These are phyloP conservation scores for Hibiscus trionum DNA, from an alignment of 345 rosid species.

Conservation along the genomic window DNA sequence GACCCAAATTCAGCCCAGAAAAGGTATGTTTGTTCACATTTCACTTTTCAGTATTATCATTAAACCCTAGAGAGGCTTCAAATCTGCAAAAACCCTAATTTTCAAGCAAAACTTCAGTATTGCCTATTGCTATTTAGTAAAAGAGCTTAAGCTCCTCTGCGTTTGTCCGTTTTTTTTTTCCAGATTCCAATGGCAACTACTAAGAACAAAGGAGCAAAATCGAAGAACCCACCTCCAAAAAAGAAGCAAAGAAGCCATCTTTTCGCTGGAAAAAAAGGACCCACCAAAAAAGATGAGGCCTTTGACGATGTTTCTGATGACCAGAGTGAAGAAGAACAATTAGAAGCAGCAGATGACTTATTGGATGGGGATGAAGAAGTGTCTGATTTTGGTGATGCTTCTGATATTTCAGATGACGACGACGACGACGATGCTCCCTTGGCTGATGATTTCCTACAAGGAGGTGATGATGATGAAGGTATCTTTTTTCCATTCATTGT, in stretches of 20 bases:
- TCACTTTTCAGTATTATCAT: background rate
- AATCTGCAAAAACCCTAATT: background rate
- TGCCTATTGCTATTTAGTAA: background rate
- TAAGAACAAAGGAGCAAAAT: conserved; percentile 45
- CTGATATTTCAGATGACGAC: conserved; percentile 47
- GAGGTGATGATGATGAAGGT: conserved; percentile 49
- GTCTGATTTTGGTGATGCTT: conserved; percentile 37
- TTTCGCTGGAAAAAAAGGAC: conserved; percentile 25
- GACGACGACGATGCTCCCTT: conserved; percentile 57
- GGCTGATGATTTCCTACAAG: conserved; percentile 53
- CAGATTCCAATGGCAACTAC: conserved; percentile 36
- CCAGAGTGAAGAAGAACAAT: conserved; percentile 27
- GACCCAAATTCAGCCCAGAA: conserved; percentile 4
- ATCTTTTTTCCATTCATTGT: background rate
- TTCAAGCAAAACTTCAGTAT: background rate
- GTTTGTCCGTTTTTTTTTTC: background rate
- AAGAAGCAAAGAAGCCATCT: conserved; percentile 52
- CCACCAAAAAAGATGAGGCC: conserved; percentile 25
- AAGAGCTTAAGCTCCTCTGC: background rate
- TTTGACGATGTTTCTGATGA: conserved; percentile 37
- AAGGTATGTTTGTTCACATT: background rate
- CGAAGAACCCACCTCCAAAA: conserved; percentile 26
- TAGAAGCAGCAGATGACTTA: conserved; percentile 23
- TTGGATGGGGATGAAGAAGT: conserved; percentile 30
- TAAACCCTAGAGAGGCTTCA: background rate